These are phyloP conservation scores for Pisolithus orientalis DNA, from an alignment of 768 basidiomycete genomes.

Conservation along the genomic window DNA sequence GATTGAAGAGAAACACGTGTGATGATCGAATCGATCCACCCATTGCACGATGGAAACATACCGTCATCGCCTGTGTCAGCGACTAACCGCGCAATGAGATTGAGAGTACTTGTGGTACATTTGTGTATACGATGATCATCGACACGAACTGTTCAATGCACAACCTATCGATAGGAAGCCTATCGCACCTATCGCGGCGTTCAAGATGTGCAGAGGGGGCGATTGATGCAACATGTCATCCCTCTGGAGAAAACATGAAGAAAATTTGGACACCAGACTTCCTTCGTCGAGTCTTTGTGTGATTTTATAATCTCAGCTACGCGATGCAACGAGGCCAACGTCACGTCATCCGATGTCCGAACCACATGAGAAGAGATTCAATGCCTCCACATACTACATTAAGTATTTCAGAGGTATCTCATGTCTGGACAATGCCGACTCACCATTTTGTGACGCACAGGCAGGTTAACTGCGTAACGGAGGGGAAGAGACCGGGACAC, in stretches of 20 bases:
- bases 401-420: background rate
- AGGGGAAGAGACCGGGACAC: no score
- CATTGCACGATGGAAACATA: no score
- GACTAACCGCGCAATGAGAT: no score
- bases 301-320: constrained; percentile 9
- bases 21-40: background rate
- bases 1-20: background rate
- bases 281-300: background rate
- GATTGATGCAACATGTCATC: constrained; percentile 12
- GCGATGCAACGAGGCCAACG: constrained; percentile 5
- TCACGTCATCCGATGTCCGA: constrained; percentile 7
- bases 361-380: background rate
- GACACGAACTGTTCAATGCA: background rate
- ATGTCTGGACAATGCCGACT: background rate
- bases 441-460: no score
- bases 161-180: constrained; percentile 19
- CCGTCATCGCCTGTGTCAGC: no score
- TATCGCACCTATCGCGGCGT: constrained; percentile 18
- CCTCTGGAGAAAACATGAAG: background rate
- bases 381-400: background rate
- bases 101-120: no score
- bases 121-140: background rate
- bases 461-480: no score
- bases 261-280: background rate
- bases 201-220: constrained; percentile 7